Conservation (phyloP, 495 filamentous ascomycete species). For the Talaromyces nanjingensis region DNA sequence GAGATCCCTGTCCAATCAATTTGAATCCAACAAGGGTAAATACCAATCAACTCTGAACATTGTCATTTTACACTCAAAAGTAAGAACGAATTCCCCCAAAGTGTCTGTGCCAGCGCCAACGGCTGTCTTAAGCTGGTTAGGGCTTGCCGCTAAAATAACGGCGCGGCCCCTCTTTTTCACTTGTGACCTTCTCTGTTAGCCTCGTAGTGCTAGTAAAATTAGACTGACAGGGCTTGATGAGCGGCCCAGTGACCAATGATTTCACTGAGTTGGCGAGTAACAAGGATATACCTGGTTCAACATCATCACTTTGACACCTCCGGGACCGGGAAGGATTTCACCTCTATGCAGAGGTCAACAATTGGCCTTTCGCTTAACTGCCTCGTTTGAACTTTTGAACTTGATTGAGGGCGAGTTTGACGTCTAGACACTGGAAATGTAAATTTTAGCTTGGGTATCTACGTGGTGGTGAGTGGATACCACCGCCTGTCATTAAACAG, state of each 20-base stretch:
- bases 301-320: background rate
- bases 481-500: background rate
- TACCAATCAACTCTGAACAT: background rate
- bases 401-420: background rate
- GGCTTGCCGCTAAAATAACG: conserved; percentile 5
- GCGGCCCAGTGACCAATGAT: background rate
- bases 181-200: background rate
- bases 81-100: background rate
- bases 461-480: background rate
- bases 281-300: conserved; percentile 3
- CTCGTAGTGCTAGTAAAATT: background rate
- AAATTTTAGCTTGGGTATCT: background rate
- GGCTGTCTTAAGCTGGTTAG: background rate
- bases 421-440: background rate
- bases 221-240: background rate
- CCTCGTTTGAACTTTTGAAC: background rate
- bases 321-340: background rate
- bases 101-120: background rate
- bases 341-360: background rate
- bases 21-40: background rate
- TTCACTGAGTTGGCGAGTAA: background rate
- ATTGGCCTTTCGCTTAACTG: background rate
- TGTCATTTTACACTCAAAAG: background rate
- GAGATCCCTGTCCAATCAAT: background rate
- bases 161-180: background rate